phyloP scores from a whole-genome alignment of 176 grass and related monocot genomes.

The Panicum miliaceum region DNA sequence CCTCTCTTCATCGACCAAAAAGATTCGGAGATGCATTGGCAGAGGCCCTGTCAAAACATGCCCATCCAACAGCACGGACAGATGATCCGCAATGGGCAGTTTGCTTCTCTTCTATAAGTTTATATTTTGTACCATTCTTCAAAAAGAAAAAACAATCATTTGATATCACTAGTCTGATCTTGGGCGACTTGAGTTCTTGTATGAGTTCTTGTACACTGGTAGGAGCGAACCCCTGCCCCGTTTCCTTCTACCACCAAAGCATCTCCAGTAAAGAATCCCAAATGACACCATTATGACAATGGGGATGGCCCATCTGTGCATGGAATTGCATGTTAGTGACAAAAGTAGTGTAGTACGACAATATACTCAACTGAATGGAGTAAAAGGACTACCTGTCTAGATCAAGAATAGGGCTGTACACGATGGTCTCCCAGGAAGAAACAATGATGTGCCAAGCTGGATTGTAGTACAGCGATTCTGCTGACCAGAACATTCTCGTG shows the following conservation, averaged over 20 bases:
- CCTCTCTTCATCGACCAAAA: constrained; percentile 37
- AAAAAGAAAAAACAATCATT: constrained; percentile 8
- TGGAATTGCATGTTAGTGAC: not conserved
- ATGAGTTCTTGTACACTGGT: constrained; percentile 67
- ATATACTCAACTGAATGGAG: not conserved
- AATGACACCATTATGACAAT: constrained; percentile 64
- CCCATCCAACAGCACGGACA: constrained; percentile 44
- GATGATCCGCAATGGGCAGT: constrained; percentile 6
- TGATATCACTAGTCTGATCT: constrained; percentile 70
- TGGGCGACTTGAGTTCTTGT: constrained; percentile 63
- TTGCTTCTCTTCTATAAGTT: constrained; percentile 31
- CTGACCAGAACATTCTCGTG: constrained; percentile 98
- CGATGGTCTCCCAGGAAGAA: constrained; percentile 90
- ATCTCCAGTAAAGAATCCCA: constrained; percentile 83
- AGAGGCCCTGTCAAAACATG: constrained; percentile 59
- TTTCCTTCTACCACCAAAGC: constrained; percentile 79
- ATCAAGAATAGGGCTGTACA: constrained; percentile 94
- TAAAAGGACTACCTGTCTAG: constrained; percentile 69
- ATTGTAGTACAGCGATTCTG: constrained; percentile 87
- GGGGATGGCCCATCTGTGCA: constrained; percentile 89
- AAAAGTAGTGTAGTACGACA: not conserved
- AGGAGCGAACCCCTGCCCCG: constrained; percentile 54
- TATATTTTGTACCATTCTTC: constrained; percentile 9
- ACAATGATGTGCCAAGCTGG: constrained; percentile 98
- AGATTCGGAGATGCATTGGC: constrained; percentile 42